Conservation (phyloP, 805 yeast genomes). For the Barnettozyma californica region DNA sequence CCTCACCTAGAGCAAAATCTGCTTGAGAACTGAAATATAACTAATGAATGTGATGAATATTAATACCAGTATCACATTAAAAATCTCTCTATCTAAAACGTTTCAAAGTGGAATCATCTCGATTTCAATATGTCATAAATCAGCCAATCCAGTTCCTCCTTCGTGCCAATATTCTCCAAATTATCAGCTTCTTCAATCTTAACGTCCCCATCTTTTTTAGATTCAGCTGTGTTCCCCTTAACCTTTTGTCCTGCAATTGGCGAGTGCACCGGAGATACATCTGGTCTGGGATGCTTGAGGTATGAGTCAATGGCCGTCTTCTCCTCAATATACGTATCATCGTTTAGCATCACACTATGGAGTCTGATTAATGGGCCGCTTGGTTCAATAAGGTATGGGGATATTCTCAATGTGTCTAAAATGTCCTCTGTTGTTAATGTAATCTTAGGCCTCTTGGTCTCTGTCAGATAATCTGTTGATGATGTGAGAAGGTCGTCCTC, state of each 20-base stretch:
- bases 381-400: constrained; percentile 66
- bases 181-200: constrained; percentile 1
- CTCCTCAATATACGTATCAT: constrained; percentile 37
- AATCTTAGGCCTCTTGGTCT: constrained; percentile 24
- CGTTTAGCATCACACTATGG: constrained; percentile 43
- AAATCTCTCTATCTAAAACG: neutral
- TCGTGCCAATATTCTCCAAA: constrained; percentile 43
- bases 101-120: constrained; percentile 7
- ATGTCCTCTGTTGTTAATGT: constrained; percentile 63
- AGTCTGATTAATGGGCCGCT: constrained; percentile 54
- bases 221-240: neutral
- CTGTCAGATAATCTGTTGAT: neutral
- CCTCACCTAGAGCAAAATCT: neutral
- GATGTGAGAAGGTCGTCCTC: constrained; percentile 22
- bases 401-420: constrained; percentile 54
- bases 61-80: neutral
- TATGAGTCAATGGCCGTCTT: constrained; percentile 21
- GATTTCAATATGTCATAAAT: constrained; percentile 48
- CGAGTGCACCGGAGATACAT: neutral
- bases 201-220: neutral
- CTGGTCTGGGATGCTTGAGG: constrained; percentile 11
- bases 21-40: neutral
- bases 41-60: neutral
- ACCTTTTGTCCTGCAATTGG: constrained; percentile 1
- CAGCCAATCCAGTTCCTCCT: constrained; percentile 68